Percentiles rank a stretch among this genome's conserved stretches.
These are phyloP conservation scores for Citrullus colocynthis DNA, from an alignment of 306 rosid genomes.

Conservation along the genomic window DNA sequence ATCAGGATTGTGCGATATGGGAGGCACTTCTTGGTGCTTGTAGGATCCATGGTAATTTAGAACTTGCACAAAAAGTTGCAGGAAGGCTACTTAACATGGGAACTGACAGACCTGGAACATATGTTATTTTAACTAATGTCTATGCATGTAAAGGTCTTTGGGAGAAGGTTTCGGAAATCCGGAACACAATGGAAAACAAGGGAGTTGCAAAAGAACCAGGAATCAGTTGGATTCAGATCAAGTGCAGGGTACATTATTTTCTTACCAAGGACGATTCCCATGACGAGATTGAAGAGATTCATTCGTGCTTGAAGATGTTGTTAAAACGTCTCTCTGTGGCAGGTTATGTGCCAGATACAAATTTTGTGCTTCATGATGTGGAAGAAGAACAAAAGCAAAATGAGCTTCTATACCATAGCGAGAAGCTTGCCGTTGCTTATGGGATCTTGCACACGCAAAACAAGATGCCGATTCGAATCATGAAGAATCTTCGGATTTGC, in stretches of 20 bases:
- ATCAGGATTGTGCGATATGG: conserved; percentile 17
- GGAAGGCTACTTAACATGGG: conserved; percentile 14
- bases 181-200: conserved; percentile 10
- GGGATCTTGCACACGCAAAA: conserved; percentile 12
- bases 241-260: conserved; percentile 13
- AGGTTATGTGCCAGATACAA: conserved; percentile 14
- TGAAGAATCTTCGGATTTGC: conserved; percentile 18
- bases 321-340: neutral
- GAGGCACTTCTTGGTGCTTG: conserved; percentile 22
- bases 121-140: conserved; percentile 10
- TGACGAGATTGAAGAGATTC: conserved; percentile 12
- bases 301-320: conserved; percentile 3
- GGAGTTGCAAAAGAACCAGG: conserved; percentile 20
- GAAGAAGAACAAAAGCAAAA: conserved; percentile 16
- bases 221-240: conserved; percentile 22
- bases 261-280: conserved; percentile 13
- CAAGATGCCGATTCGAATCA: conserved; percentile 13
- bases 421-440: conserved; percentile 18
- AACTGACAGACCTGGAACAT: conserved; percentile 11
- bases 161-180: conserved; percentile 6
- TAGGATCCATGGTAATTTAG: conserved; percentile 13
- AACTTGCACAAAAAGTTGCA: conserved; percentile 17
- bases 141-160: conserved; percentile 10
- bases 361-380: conserved; percentile 11
- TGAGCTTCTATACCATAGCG: conserved; percentile 17